phyloP scores from a whole-genome alignment of 129 eudicot genomes.

The Cynara cardunculus region DNA sequence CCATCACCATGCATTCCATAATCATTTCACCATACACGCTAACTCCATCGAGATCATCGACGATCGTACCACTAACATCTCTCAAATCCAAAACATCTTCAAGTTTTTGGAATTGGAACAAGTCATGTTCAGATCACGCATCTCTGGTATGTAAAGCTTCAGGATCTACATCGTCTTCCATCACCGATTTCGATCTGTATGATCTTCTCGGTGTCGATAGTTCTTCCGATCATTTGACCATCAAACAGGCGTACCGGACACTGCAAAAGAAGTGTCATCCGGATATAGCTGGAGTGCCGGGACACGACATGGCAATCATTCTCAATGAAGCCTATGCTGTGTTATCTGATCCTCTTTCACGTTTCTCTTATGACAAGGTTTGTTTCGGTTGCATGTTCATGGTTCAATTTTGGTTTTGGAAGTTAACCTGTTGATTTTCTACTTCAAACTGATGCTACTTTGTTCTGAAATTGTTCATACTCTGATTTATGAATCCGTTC shows the following conservation, averaged over 20 bases:
- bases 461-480: not conserved
- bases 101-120: not conserved
- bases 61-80: conserved; percentile 17
- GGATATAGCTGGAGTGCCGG: conserved; percentile 83
- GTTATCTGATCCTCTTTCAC: conserved; percentile 70
- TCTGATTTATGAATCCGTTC: not conserved
- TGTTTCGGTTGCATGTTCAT: not conserved
- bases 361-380: conserved; percentile 77
- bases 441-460: not conserved
- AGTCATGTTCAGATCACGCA: not conserved
- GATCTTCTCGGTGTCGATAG: conserved; percentile 80
- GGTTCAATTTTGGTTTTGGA: not conserved
- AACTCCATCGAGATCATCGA: conserved; percentile 25
- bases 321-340: conserved; percentile 90
- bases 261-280: conserved; percentile 96
- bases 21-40: conserved; percentile 21
- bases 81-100: conserved; percentile 22
- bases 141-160: conserved; percentile 41
- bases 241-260: conserved; percentile 68
- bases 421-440: not conserved
- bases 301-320: conserved; percentile 96
- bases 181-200: conserved; percentile 67
- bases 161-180: conserved; percentile 35
- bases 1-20: conserved; percentile 35
- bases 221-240: conserved; percentile 43